Evolutionary conservation across 2,329 filamentous ascomycete species (phyloP), one percentile per base, ranked within the genome.

Genomic region (Curvularia lunata): DNA sequence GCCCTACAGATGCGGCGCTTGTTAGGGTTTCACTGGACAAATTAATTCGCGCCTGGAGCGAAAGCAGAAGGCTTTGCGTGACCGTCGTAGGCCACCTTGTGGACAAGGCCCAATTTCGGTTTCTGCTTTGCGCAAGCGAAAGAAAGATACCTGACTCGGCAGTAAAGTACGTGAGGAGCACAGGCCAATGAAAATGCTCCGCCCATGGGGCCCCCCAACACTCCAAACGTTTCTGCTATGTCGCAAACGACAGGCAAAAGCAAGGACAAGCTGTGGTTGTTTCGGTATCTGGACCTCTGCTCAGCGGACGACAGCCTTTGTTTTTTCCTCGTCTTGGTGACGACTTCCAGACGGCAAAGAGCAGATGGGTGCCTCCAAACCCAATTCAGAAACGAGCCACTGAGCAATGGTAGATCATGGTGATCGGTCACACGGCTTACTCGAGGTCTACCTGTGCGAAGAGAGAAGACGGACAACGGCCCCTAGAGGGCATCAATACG

Each of bases 261-360:
- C 50, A 63, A 64, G n/a, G 32, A 19, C 47, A 27, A 27, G 34
- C 32, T 34, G 47, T 38, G 19, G 25, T 46, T 16, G 52, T 59
- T 48, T 52, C 48, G 52, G 42, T 49, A 19, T 43, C 57, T 27
- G 28, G 27, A 23, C 62, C 56, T 58, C 56, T 49, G 47, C 43
- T 55, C 63, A 52, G 51, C 30, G 40, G 19, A 45, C 68, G 18
- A 47, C 68, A 65, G 68, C 64, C 65, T 64, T 59, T 37, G 27
- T 27, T 57, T 27, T 57, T 47, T 32, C 19, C n/a, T 52, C 56
- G 55, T 67, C 65, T 49, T 55, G 56, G 54, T 69, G 65, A 68
- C 66, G 59, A 19, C 40, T 51, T 48, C 50, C 47, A 59, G 51
- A 47, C 56, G 54, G 32, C 40, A 63, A 43, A 43, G 37, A 27